Evolutionary conservation across 2,329 filamentous ascomycete genomes (phyloP).

Genomic region (Ophiostoma ulmi): DNA sequence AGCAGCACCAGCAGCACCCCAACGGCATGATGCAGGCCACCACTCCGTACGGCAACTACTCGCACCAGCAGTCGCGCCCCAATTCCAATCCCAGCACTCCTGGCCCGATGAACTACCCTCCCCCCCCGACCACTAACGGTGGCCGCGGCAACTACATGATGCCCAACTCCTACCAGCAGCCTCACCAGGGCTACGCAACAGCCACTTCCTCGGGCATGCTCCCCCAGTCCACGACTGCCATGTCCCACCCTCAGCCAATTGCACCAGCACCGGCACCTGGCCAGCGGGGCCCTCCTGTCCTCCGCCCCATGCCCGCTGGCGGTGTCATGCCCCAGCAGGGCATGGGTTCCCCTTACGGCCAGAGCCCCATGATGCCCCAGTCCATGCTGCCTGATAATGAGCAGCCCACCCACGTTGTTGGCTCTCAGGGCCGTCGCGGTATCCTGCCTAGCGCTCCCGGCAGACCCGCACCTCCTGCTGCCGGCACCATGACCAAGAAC

Average conservation of each 20-base stretch:
- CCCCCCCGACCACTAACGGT: conserved; percentile 42
- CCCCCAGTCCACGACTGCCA: conserved; percentile 60
- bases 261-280: conserved; percentile 61
- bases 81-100: conserved; percentile 57
- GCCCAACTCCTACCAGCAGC: conserved; percentile 49
- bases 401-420: conserved; percentile 84
- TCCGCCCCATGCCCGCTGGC: conserved; percentile 67
- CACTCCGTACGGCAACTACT: conserved; percentile 51
- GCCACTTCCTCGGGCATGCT: conserved; percentile 53
- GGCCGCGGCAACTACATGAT: conserved; percentile 52
- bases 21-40: conserved; percentile 47
- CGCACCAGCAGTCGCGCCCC: conserved; percentile 58
- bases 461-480: conserved; percentile 68
- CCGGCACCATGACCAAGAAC: conserved; percentile 67
- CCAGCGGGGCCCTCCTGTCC: conserved; percentile 51
- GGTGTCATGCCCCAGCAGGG: conserved; percentile 57
- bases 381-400: conserved; percentile 53
- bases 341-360: conserved; percentile 56
- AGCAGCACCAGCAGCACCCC: conserved; percentile 30
- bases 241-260: conserved; percentile 69
- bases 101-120: conserved; percentile 53
- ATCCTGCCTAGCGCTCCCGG: conserved; percentile 89
- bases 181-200: conserved; percentile 51
- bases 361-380: conserved; percentile 52
- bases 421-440: conserved; percentile 85